Evolutionary conservation across 169 alveolate species (phyloP).

Genomic region (Cryptosporidium ryanae): DNA sequence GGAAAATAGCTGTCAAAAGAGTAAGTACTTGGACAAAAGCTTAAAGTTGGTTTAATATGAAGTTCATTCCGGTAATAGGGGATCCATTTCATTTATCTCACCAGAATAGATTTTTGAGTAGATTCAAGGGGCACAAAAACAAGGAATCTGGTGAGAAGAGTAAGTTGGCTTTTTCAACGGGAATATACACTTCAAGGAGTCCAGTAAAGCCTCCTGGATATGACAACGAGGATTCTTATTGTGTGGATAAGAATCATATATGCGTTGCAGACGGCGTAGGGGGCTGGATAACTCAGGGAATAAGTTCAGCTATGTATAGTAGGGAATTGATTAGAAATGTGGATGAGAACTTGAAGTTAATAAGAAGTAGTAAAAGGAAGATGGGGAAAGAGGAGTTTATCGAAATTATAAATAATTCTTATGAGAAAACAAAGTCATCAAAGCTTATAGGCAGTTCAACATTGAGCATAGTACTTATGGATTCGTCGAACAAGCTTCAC

Average conservation of each 20-base stretch:
- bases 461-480: conserved; percentile 16
- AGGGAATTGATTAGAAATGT: conserved; percentile 27
- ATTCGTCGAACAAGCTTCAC: conserved; percentile 19
- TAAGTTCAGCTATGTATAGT: conserved; percentile 45
- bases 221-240: conserved; percentile 58
- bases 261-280: conserved; percentile 74
- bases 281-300: conserved; percentile 62
- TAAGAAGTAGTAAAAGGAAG: neutral
- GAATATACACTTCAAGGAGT: conserved; percentile 40
- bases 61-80: conserved; percentile 18
- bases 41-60: conserved; percentile 4
- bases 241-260: conserved; percentile 25
- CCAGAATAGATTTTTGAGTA: conserved; percentile 20
- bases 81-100: conserved; percentile 2
- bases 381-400: conserved; percentile 4
- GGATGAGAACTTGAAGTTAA: neutral
- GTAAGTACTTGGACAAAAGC: neutral
- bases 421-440: conserved; percentile 24
- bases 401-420: conserved; percentile 12
- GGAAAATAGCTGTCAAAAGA: too few species aligned
- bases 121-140: neutral
- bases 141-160: neutral
- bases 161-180: conserved; percentile 13
- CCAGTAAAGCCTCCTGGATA: conserved; percentile 43
- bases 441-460: conserved; percentile 65